These are phyloP conservation scores for Zostera marina DNA, from an alignment of 116 monocot genomes.

Conservation along the genomic window DNA sequence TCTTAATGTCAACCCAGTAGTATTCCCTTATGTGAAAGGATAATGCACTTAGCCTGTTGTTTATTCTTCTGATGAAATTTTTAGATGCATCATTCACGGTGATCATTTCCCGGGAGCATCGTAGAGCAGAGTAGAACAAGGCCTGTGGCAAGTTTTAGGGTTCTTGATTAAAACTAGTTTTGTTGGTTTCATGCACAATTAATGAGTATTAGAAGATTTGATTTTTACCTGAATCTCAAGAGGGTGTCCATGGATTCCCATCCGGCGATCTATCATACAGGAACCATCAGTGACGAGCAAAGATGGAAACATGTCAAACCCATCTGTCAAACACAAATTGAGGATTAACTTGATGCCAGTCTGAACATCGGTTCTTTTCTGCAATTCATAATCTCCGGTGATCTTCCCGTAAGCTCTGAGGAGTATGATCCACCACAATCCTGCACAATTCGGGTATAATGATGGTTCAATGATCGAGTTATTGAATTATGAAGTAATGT, in stretches of 20 bases:
- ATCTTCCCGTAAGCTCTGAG: constrained; percentile 95
- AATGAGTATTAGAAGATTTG: no score
- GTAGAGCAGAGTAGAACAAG: constrained; percentile 52
- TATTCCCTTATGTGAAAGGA: constrained; percentile 63
- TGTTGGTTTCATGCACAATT: no score
- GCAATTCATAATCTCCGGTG: constrained; percentile 75
- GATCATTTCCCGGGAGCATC: constrained; percentile 53
- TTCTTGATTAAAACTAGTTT: no score
- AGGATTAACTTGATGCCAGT: constrained; percentile 81
- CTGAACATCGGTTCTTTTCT: constrained; percentile 94
- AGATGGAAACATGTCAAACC: constrained; percentile 97
- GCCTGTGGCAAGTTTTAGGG: constrained; percentile 16
- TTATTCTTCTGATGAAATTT: constrained; percentile 28
- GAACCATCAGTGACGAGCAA: constrained; percentile 96
- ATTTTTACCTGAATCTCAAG: constrained; percentile 90
- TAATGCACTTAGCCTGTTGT: constrained; percentile 48
- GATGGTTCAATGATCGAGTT: neutral
- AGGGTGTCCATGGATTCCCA: constrained; percentile 99
- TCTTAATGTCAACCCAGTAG: constrained; percentile 56
- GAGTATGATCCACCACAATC: constrained; percentile 99
- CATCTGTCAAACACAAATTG: constrained; percentile 91
- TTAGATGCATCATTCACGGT: constrained; percentile 40
- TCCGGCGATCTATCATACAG: constrained; percentile 97
- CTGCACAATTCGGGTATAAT: constrained; percentile 17
- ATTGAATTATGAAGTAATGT: neutral